Evolutionary conservation across 177 flowering plant genomes (phyloP).

Genomic region (Vitis hybrid): DNA sequence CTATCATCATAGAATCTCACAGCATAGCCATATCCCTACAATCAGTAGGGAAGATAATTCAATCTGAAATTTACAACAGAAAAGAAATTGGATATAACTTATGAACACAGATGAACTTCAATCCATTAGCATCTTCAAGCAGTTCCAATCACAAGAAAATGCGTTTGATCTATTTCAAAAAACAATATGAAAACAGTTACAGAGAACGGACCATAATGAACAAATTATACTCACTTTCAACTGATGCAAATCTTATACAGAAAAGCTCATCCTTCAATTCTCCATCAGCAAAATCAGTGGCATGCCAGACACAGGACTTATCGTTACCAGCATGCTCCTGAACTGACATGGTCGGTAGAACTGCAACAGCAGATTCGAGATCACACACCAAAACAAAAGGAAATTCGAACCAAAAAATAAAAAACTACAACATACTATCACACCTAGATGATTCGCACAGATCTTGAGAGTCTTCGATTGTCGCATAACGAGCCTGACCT

Average conservation of each 20-base stretch:
- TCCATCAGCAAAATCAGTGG: constrained; percentile 88
- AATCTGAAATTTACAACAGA: too few species aligned
- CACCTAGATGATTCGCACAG: constrained; percentile 89
- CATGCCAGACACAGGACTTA: constrained; percentile 94
- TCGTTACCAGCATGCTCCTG: constrained; percentile 93
- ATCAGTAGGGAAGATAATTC: too few species aligned
- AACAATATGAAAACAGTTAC: background rate
- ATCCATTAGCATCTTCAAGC: too few species aligned
- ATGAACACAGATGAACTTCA: too few species aligned
- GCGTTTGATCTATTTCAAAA: background rate
- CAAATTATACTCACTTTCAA: constrained; percentile 65
- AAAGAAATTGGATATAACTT: too few species aligned
- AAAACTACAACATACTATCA: constrained; percentile 4
- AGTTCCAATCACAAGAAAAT: too few species aligned
- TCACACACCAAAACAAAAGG: background rate
- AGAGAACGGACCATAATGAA: background rate
- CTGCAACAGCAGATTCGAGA: constrained; percentile 32
- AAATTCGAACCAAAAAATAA: background rate
- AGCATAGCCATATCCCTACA: too few species aligned
- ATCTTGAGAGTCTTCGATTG: constrained; percentile 87
- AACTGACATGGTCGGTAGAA: constrained; percentile 53
- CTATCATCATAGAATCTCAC: too few species aligned
- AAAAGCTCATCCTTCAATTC: constrained; percentile 91
- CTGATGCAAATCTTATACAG: constrained; percentile 67
- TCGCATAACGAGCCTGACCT: constrained; percentile 85